Evolutionary conservation across 805 yeast species (phyloP), one percentile per base, ranked within the genome.

Genomic region (Cyberlindnera mrakii): DNA sequence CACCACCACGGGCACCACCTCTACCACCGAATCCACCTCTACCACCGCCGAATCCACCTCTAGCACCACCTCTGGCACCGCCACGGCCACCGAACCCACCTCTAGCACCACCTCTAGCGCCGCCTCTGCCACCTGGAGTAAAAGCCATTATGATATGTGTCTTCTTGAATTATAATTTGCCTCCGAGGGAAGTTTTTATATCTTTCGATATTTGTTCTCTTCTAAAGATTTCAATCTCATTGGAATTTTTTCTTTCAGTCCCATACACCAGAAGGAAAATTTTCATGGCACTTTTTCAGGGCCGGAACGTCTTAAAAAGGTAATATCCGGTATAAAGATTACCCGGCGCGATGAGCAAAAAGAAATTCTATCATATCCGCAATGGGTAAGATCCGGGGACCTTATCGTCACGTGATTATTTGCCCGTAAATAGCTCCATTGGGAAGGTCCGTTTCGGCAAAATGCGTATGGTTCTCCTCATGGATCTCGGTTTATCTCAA

Each of bases 101-200:
- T 49, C 72, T 50, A 47, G 70, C 68, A 51, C 74, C 69, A 43
- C 78, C 75, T 41, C 79, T 68, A 43, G 71, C 67, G 48, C 75
- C 74, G 56, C 86, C 83, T 70, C 87, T 75, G 50, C 74, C 67
- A 54, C 79, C 80, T 62, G 85, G 79, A 68, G 82, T 79, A 64
- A 82, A 82, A 64, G 91, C 87, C 95, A 87, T 86, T 72, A 45
- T 61, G 43, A 39, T 37, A 39, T 48, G 39, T 43, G 36, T 46
- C 34, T 40, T 40, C 36, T 17, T 42, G 23, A 40, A 25, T 33
- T n/a, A 40, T 30, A 17, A 8, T 15, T 19, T 20, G 27, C 34
- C 17, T 18, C 37, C 39, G 34, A 30, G 35, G 31, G 11, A 20
- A 23, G 30, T 19, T 15, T 15, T 17, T 40, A 19, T 34, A 29